Conservation (phyloP, 2,329 filamentous ascomycete species). For the Hypoxylon sp. region DNA sequence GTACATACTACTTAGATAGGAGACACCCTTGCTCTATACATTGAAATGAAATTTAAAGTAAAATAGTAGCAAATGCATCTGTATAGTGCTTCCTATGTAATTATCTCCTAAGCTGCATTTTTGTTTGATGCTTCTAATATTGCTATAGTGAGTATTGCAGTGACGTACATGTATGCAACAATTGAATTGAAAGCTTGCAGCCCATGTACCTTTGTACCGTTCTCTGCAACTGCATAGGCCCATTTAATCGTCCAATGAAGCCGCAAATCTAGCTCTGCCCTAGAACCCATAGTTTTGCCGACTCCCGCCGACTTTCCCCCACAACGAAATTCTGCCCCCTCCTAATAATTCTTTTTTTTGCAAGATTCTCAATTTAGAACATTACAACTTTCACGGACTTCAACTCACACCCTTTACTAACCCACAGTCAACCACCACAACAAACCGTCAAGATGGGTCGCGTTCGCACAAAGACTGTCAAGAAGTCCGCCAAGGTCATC, state of each 20-base stretch:
- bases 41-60: too few species aligned
- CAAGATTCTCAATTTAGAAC: constrained; percentile 30
- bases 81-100: too few species aligned
- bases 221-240: too few species aligned
- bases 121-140: too few species aligned
- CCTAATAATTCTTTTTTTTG: constrained; percentile 37
- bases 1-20: constrained; percentile 24
- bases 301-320: constrained; percentile 42
- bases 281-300: constrained; percentile 43
- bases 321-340: constrained; percentile 41
- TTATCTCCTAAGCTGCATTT: too few species aligned
- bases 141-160: too few species aligned
- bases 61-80: too few species aligned
- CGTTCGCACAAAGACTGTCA: constrained; percentile 75
- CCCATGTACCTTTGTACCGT: too few species aligned
- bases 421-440: constrained; percentile 51
- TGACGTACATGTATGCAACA: too few species aligned
- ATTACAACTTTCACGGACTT: constrained; percentile 41
- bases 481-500: constrained; percentile 96
- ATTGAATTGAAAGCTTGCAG: too few species aligned
- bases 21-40: constrained; percentile 1
- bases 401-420: constrained; percentile 45
- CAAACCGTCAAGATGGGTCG: constrained; percentile 74
- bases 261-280: constrained; percentile 30
- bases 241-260: constrained; percentile 5